A percentile compares a stretch with the other conserved stretches of the same genome.
phyloP scores from a whole-genome alignment of 306 rosid genomes.

The Datisca glomerata region DNA sequence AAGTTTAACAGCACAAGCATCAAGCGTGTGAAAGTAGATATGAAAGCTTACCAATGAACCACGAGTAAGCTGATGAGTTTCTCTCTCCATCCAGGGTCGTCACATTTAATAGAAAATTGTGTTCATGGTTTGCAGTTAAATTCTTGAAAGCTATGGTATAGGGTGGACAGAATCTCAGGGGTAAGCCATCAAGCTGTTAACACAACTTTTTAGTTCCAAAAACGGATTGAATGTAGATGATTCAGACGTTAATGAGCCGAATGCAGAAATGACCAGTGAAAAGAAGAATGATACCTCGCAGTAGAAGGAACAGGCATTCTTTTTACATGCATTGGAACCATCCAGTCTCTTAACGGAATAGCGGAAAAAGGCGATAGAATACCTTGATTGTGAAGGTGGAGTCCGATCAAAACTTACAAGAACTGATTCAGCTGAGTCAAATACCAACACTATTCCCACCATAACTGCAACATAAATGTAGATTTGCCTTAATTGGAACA shows the following conservation, averaged over 20 bases:
- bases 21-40: too few species aligned
- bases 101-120: constrained; percentile 35
- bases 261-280: background rate
- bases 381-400: constrained; percentile 34
- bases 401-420: constrained; percentile 23
- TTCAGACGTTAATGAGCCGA: background rate
- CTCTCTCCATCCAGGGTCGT: constrained; percentile 28
- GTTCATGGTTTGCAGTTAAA: constrained; percentile 31
- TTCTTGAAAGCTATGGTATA: constrained; percentile 22
- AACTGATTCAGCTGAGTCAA: constrained; percentile 30
- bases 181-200: constrained; percentile 46
- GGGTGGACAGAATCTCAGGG: constrained; percentile 27
- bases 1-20: too few species aligned
- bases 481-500: constrained; percentile 16
- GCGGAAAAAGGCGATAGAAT: constrained; percentile 35
- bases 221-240: background rate
- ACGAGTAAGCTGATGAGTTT: constrained; percentile 40
- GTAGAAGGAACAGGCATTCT: constrained; percentile 25
- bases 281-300: constrained; percentile 27
- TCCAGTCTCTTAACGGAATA: constrained; percentile 23
- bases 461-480: constrained; percentile 13
- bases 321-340: constrained; percentile 54
- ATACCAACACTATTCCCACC: constrained; percentile 4
- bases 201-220: background rate
- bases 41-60: constrained; percentile 47